Evolutionary conservation across 2,329 filamentous ascomycete species (phyloP).

Genomic region (Pseudocercospora fuligena): DNA sequence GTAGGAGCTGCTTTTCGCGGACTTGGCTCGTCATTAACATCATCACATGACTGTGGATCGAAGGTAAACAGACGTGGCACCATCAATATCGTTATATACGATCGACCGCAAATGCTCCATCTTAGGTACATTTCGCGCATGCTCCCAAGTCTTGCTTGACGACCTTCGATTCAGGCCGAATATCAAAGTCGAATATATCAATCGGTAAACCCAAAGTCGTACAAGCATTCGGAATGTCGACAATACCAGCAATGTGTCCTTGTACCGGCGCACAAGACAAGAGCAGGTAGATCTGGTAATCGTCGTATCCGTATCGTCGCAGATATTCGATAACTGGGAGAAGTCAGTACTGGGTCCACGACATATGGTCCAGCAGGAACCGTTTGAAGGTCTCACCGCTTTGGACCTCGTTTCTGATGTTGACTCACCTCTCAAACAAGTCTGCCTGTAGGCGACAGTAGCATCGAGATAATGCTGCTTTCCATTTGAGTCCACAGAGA

Average conservation of each 20-base stretch:
- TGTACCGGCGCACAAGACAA: constrained; percentile 85
- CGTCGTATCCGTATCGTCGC: constrained; percentile 67
- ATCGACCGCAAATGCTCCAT: too few relatives aligned
- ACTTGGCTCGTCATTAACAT: too few relatives aligned
- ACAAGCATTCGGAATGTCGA: constrained; percentile 78
- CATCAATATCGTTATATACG: too few relatives aligned
- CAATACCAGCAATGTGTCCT: constrained; percentile 82
- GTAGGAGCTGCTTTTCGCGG: not conserved
- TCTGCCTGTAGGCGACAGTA: constrained; percentile 84
- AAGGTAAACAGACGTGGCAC: too few relatives aligned
- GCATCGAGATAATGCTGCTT: constrained; percentile 90
- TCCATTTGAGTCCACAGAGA: constrained; percentile 84
- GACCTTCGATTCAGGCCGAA: constrained; percentile 67
- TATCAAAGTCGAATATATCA: constrained; percentile 95
- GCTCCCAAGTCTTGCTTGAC: constrained; percentile 70
- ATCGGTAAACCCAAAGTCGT: constrained; percentile 87
- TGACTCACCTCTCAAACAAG: constrained; percentile 66
- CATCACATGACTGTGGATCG: too few relatives aligned
- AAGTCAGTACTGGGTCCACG: constrained; percentile 50
- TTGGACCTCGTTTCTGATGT: not conserved
- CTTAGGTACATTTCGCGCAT: constrained; percentile 58
- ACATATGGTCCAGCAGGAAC: not conserved
- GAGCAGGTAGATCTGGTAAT: constrained; percentile 84
- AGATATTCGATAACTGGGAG: constrained; percentile 71
- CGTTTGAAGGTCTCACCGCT: not conserved